These are phyloP conservation scores for Nakaseomyces kungkrabaensis DNA, from an alignment of 1,139 yeast genomes.

Conservation along the genomic window DNA sequence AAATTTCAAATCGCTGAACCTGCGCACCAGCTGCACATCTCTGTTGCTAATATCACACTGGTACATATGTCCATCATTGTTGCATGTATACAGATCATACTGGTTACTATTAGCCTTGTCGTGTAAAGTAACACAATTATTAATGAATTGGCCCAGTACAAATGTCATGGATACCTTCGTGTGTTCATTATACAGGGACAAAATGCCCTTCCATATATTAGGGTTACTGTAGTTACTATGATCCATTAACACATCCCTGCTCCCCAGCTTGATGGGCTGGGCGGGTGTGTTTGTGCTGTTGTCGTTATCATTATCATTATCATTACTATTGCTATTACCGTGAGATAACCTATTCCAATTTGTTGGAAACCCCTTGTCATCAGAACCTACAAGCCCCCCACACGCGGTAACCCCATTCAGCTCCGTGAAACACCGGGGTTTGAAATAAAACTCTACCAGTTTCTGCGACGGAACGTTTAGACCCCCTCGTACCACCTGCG, in stretches of 20 bases:
- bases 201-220: constrained; percentile 45
- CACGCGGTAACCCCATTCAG: constrained; percentile 49
- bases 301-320: neutral
- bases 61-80: constrained; percentile 69
- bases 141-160: constrained; percentile 69
- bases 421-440: constrained; percentile 65
- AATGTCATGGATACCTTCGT: constrained; percentile 41
- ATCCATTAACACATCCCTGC: constrained; percentile 19
- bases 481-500: constrained; percentile 3
- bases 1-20: constrained; percentile 37
- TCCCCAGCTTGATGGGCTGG: constrained; percentile 21
- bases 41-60: constrained; percentile 48
- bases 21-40: constrained; percentile 32
- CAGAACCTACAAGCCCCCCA: constrained; percentile 53
- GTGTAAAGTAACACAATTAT: constrained; percentile 59
- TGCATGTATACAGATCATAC: constrained; percentile 60
- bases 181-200: constrained; percentile 45
- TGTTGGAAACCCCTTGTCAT: constrained; percentile 26
- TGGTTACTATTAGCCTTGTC: constrained; percentile 20
- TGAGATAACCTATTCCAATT: constrained; percentile 18
- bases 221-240: constrained; percentile 28
- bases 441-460: constrained; percentile 43
- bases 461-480: constrained; percentile 21
- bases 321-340: neutral
- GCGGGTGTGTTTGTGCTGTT: constrained; percentile 18